phyloP scores from a whole-genome alignment of 169 alveolate species.

The Cryptosporidium ryanae region DNA sequence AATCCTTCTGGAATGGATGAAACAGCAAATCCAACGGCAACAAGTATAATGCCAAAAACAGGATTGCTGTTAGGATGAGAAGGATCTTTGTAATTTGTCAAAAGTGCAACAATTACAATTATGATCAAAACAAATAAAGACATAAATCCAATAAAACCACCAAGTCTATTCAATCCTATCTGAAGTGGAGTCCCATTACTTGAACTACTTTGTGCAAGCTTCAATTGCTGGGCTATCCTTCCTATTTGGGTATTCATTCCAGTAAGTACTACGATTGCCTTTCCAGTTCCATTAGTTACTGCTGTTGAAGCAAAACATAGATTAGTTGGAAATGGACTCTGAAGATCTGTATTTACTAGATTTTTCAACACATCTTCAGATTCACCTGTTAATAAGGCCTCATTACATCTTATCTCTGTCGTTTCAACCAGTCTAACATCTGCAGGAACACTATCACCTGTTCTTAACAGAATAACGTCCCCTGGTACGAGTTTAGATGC shows the following conservation, averaged over 20 bases:
- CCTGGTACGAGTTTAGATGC: slow-evolving; percentile 93
- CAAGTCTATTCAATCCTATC: slow-evolving; percentile 84
- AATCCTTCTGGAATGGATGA: slow-evolving; percentile 98
- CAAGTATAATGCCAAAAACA: slow-evolving; percentile 88
- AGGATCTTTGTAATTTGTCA: slow-evolving; percentile 86
- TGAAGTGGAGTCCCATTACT: slow-evolving; percentile 86
- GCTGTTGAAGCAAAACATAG: slow-evolving; percentile 93
- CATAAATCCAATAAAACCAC: slow-evolving; percentile 88
- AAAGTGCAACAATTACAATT: slow-evolving; percentile 84
- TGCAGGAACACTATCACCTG: slow-evolving; percentile 94
- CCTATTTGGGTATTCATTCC: slow-evolving; percentile 95
- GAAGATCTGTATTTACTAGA: slow-evolving; percentile 81
- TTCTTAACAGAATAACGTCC: slow-evolving; percentile 88
- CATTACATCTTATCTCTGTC: slow-evolving; percentile 91
- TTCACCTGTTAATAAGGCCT: slow-evolving; percentile 95
- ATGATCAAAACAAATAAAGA: slow-evolving; percentile 81
- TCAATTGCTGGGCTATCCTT: slow-evolving; percentile 93
- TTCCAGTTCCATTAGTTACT: slow-evolving; percentile 92
- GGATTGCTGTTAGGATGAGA: slow-evolving; percentile 87
- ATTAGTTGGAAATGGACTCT: slow-evolving; percentile 88
- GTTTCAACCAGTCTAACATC: slow-evolving; percentile 91
- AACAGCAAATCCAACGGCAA: slow-evolving; percentile 94
- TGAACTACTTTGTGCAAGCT: slow-evolving; percentile 83
- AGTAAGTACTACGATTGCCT: slow-evolving; percentile 91
- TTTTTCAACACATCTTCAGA: slow-evolving; percentile 87